Evolutionary conservation across 2,329 filamentous ascomycete genomes (phyloP), one percentile per base, ranked within the genome.

Genomic region (Huntiella abstrusa): DNA sequence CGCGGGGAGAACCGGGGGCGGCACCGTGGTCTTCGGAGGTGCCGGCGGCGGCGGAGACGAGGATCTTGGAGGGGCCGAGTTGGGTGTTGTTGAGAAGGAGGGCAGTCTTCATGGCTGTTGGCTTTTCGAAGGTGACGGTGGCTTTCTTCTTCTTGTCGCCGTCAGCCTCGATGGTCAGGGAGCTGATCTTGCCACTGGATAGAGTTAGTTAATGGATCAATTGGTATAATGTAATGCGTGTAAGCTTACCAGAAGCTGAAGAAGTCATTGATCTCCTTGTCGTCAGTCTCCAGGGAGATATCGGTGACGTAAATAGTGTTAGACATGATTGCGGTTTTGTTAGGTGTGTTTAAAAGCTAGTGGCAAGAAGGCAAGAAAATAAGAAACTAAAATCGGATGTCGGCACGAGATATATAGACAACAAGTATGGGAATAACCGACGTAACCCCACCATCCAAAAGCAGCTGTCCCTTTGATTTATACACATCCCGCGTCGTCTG

Each of bases 41-140:
- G 45, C 70, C 67, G 44, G 74, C 64, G 48, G 82, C 70, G 53
- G 77, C 79, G 52, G 80, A 69, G 42, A 86, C 74, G 48, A 75
- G 70, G 59, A 98, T 92, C 58, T 91, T 77, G 54, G 87, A 84
- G 50, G 80, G 67, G 52, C 87, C 87, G 43, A 98, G 81, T 64
- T 93, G 83, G 45, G 91, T 98, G 70, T 94, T 92, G 67, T 96
- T 88, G 53, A 98, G 79, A 50, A 98, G 82, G 36, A 95, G 82
- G 19, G 91, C 91, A 16, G 91, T 98, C 71, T 94, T 95, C 50
- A 88, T 87, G 43, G 91, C 91, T 11, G 88, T 92, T 61, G 88
- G 79, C 69, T 95, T 95, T 65, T 96, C 91, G 59, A 98, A 98
- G 45, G 78, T 87, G 52, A 98, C 87, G n/a, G 80, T 83, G 49